Evolutionary conservation across 2,329 filamentous ascomycete genomes (phyloP).

Genomic region (Trematosphaeria pertusa): DNA sequence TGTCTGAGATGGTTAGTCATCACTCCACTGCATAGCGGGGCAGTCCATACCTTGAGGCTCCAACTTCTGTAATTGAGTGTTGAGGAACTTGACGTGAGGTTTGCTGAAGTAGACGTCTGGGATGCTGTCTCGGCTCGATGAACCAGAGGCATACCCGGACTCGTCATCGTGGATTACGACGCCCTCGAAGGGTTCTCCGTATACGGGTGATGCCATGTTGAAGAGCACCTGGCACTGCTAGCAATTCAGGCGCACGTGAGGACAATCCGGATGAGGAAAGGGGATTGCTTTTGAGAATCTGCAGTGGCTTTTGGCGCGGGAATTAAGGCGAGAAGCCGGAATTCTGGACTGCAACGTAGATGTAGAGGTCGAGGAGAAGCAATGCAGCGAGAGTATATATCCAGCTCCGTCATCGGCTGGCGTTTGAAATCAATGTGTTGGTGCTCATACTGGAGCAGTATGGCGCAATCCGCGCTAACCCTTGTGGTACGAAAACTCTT

Average conservation of each 20-base stretch:
- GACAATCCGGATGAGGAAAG: not conserved
- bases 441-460: constrained; percentile 16
- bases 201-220: constrained; percentile 41
- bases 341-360: not conserved
- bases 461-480: constrained; percentile 22
- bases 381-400: constrained; percentile 8
- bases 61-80: constrained; percentile 85
- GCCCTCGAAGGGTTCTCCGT: constrained; percentile 34
- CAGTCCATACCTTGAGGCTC: constrained; percentile 70
- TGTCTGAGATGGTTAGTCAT: constrained; percentile 62
- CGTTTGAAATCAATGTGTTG: constrained; percentile 9
- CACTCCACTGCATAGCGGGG: constrained; percentile 16
- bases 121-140: constrained; percentile 67
- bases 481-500: constrained; percentile 14
- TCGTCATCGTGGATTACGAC: constrained; percentile 59
- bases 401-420: constrained; percentile 11
- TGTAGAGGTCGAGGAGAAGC: constrained; percentile 3
- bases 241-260: constrained; percentile 8
- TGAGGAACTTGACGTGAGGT: constrained; percentile 87
- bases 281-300: not conserved
- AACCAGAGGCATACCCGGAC: constrained; percentile 83
- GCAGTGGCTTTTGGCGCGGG: not conserved
- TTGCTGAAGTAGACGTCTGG: constrained; percentile 86
- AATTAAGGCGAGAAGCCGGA: constrained; percentile 1
- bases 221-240: not conserved